Evolutionary conservation across 2,329 filamentous ascomycete species (phyloP).

Genomic region (Alternaria ethzedia): DNA sequence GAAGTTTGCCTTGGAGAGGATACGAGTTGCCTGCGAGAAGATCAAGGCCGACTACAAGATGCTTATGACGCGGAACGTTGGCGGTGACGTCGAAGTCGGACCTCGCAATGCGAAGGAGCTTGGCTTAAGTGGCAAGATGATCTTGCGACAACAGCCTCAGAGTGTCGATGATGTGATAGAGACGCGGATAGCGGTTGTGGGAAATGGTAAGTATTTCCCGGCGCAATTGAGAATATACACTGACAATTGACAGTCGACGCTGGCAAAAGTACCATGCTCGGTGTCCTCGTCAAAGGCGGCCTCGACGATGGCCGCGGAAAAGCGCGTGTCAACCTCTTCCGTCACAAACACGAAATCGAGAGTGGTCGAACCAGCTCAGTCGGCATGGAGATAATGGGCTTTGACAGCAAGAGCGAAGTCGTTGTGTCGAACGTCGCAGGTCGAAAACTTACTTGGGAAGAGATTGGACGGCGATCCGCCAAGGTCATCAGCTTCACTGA

Average conservation of each 20-base stretch:
- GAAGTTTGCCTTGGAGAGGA: slow-evolving; percentile 70
- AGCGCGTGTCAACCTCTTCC: slow-evolving; percentile 92
- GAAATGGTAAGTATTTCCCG: slow-evolving; percentile 71
- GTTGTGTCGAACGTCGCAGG: slow-evolving; percentile 82
- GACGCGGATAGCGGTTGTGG: slow-evolving; percentile 94
- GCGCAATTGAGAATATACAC: neutral
- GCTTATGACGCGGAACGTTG: slow-evolving; percentile 89
- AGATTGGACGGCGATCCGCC: slow-evolving; percentile 90
- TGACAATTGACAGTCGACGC: slow-evolving; percentile 72
- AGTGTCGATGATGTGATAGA: slow-evolving; percentile 89
- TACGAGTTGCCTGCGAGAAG: slow-evolving; percentile 69
- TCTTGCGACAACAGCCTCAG: slow-evolving; percentile 76
- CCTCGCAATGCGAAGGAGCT: slow-evolving; percentile 70
- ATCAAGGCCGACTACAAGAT: slow-evolving; percentile 78
- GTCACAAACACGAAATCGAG: slow-evolving; percentile 98
- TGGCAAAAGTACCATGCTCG: slow-evolving; percentile 94
- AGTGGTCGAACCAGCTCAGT: slow-evolving; percentile 94
- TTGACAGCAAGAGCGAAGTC: slow-evolving; percentile 84
- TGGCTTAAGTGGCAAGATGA: slow-evolving; percentile 81
- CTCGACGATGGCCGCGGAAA: slow-evolving; percentile 94
- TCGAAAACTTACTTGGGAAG: slow-evolving; percentile 92
- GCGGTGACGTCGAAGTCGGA: slow-evolving; percentile 73
- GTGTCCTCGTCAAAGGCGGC: slow-evolving; percentile 92
- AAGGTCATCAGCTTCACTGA: slow-evolving; percentile 98
- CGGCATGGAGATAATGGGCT: slow-evolving; percentile 97